phyloP scores from a whole-genome alignment of 1,284 basidiomycete genomes.

The Wolfiporia cocos region DNA sequence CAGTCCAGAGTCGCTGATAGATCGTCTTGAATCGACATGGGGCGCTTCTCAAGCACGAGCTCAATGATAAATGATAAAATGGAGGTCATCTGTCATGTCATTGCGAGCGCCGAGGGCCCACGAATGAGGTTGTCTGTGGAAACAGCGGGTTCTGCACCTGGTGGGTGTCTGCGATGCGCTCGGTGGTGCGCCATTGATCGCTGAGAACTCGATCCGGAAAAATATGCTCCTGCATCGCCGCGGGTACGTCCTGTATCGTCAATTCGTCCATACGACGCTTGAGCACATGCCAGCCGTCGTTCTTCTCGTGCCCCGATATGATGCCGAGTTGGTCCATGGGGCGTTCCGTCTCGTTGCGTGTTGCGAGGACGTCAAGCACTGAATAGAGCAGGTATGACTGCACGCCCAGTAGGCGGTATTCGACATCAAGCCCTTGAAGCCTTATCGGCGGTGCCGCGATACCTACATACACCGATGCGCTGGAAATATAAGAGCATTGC shows the following conservation, averaged over 20 bases:
- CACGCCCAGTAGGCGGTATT: constrained; percentile 71
- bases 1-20: constrained; percentile 63
- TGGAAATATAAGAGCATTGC: no score
- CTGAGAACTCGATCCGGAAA: constrained; percentile 59
- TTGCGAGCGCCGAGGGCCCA: constrained; percentile 8
- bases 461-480: no score
- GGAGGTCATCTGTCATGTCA: constrained; percentile 13
- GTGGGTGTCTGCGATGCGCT: constrained; percentile 11
- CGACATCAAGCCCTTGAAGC: constrained; percentile 81
- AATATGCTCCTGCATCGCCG: no score
- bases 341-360: constrained; percentile 57
- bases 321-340: constrained; percentile 69
- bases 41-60: constrained; percentile 86
- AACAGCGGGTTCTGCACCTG: constrained; percentile 16
- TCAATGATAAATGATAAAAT: constrained; percentile 31
- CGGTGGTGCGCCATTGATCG: constrained; percentile 33
- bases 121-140: constrained; percentile 12
- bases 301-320: constrained; percentile 44
- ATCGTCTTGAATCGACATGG: constrained; percentile 75
- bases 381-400: constrained; percentile 70
- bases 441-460: no score
- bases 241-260: constrained; percentile 39
- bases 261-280: constrained; percentile 65
- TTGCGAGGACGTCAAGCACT: constrained; percentile 50
- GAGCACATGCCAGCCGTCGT: constrained; percentile 40